Evolutionary conservation across 441 rosid genomes (phyloP).

Genomic region (Aleurites moluccanus): DNA sequence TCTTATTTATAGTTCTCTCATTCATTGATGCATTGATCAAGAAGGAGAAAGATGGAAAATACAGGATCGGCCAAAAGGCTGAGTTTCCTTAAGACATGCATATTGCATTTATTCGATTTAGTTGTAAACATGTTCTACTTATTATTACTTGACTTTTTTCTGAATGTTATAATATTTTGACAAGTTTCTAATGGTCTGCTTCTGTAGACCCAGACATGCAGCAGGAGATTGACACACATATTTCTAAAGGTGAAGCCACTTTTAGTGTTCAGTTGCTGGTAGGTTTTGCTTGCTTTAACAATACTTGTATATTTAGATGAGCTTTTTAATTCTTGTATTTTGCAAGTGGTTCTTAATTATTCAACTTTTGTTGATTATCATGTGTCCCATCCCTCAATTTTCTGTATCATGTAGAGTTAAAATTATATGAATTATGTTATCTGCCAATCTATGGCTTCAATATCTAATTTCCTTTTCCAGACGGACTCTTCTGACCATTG

Average conservation of each 20-base stretch:
- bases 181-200: slow-evolving; percentile 25
- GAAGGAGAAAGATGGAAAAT: neutral
- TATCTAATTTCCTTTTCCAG: slow-evolving; percentile 35
- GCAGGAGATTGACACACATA: slow-evolving; percentile 53
- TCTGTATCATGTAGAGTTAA: neutral
- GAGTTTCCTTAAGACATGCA: neutral
- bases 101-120: neutral
- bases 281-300: slow-evolving; percentile 30
- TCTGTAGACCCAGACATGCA: slow-evolving; percentile 81
- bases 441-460: neutral
- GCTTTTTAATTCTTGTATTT: slow-evolving; percentile 2
- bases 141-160: slow-evolving; percentile 11
- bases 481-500: slow-evolving; percentile 74
- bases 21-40: neutral
- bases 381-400: neutral
- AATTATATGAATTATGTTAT: slow-evolving; percentile 3
- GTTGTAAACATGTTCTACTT: neutral
- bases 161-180: slow-evolving; percentile 7
- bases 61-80: slow-evolving; percentile 5
- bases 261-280: slow-evolving; percentile 73
- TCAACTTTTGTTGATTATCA: neutral
- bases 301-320: neutral
- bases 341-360: neutral
- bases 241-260: slow-evolving; percentile 65
- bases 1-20: slow-evolving; percentile 3